Conservation (phyloP, 306 rosid genomes). For the Spatholobus suberectus region DNA sequence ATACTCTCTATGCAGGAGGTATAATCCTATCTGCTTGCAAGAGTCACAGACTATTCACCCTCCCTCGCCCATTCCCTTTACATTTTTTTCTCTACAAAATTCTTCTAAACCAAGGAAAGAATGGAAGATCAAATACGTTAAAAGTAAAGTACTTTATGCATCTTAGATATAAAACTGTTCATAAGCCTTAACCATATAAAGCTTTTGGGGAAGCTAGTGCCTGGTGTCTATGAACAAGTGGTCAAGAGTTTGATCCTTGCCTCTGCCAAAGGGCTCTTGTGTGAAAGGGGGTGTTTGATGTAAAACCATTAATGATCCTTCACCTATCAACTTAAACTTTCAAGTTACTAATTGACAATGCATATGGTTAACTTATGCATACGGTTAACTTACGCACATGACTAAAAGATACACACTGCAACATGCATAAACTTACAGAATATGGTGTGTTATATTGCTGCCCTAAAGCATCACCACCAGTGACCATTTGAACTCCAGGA, state of each 20-base stretch:
- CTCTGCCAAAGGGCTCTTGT: background rate
- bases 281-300: background rate
- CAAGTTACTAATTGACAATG: background rate
- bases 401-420: background rate
- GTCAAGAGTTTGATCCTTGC: background rate
- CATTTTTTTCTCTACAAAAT: background rate
- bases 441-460: slow-evolving; percentile 91
- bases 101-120: background rate
- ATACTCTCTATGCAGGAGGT: background rate
- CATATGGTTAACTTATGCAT: slow-evolving; percentile 4
- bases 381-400: background rate
- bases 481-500: slow-evolving; percentile 81
- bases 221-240: background rate
- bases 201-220: background rate
- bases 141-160: background rate
- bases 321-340: background rate
- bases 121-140: background rate
- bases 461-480: slow-evolving; percentile 86
- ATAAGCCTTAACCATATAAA: background rate
- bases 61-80: background rate
- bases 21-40: slow-evolving; percentile 1
- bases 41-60: background rate
- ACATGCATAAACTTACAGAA: slow-evolving; percentile 63
- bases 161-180: background rate
- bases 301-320: background rate